Base-by-base conservation (phyloP, 2,329 filamentous ascomycete genomes). In the Fusarium multiceps region DNA sequence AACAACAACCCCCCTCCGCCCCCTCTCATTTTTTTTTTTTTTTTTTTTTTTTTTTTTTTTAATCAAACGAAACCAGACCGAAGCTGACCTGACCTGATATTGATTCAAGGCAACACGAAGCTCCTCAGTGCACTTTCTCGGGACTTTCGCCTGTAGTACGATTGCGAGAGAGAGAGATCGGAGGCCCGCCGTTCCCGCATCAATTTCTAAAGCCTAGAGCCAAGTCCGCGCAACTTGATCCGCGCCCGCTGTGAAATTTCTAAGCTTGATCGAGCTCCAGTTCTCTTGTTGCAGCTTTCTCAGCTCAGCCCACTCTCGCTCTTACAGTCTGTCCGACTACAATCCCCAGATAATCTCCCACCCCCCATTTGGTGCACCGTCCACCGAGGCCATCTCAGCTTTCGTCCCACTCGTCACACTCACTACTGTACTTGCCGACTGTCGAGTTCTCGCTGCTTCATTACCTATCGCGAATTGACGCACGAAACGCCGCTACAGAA, bases 321-420 rank as follows among this genome's bases (percentile, higher is more conserved):
- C 55, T 27, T 62, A 57, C 54, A 65, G 54, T 71, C 63, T 57
- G 66, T 70, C 66, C 67, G 64, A 71, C 63, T 65, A 49, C 66
- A 48, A 72, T 72, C 70, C 69, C 69, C 69, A 65, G 69, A 70
- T 50, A 72, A 64, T 70, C 58, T 67, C 68, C 57, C 56, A 72
- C 69, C 60, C 72, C 71, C 67, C 63, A 37, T 69, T 68, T 60
- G 70, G 69, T 72, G 64, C 71, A 71, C 64, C 74, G 65, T 74
- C 62, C 57, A 69, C 62, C 53, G 23, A 69, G 67, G 65, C 65
- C 71, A 71, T 73, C 69, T 74, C 74, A 75, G 74, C 74, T 77
- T 67, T 72, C 72, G 78, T 79, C 75, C 75, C 75, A 77, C 75
- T 75, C 56, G 57, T 64, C 67, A 68, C 59, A 66, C 65, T 71